Percentiles rank a stretch among this genome's conserved stretches.
Evolutionary conservation across 2,329 filamentous ascomycete genomes (phyloP).

Genomic region (Coleophoma cylindrospora): DNA sequence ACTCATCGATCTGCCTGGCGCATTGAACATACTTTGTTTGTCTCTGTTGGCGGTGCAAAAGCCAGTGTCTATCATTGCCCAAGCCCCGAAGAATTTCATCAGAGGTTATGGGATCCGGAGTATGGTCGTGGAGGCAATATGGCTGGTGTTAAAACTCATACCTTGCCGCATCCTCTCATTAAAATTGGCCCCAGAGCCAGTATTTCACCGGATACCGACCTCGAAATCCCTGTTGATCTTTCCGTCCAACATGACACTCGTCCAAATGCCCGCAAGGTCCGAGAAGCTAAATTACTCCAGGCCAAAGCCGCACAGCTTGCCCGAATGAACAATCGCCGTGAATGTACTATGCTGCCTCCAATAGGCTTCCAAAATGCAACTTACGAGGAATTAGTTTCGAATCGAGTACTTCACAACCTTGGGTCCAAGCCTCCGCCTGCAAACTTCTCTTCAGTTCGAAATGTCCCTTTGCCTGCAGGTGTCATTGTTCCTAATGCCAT

Average conservation of each 20-base stretch:
- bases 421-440: constrained; percentile 18
- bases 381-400: background rate
- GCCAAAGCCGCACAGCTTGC: background rate
- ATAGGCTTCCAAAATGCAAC: background rate
- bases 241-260: too few species aligned
- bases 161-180: background rate
- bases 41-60: constrained; percentile 6
- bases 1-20: constrained; percentile 4
- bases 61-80: constrained; percentile 5
- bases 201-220: background rate
- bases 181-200: background rate
- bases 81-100: constrained; percentile 7
- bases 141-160: background rate
- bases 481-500: constrained; percentile 36
- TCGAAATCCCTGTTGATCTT: background rate
- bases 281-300: background rate
- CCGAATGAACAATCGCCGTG: background rate
- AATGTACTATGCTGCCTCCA: background rate
- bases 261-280: too few species aligned
- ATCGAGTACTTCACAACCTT: background rate
- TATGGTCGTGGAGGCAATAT: constrained; percentile 7
- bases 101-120: constrained; percentile 6
- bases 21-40: constrained; percentile 11
- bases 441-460: constrained; percentile 7
- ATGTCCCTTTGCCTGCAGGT: constrained; percentile 28